phyloP scores from a whole-genome alignment of 23 red algal genomes.

The Pyropia yezoensis region DNA sequence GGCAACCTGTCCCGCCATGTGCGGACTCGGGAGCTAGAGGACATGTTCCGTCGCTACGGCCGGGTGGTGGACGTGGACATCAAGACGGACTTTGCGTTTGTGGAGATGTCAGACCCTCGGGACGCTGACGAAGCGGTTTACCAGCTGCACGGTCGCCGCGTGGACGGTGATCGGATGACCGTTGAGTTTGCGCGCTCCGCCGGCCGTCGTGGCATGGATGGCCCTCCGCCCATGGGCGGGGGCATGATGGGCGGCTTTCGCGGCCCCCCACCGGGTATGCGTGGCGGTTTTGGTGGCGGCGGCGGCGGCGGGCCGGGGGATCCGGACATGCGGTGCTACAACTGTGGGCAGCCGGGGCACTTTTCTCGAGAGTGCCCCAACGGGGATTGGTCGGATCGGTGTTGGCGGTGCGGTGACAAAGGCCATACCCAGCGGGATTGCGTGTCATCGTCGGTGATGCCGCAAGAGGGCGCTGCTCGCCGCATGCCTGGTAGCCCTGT shows the following conservation, averaged over 20 bases:
- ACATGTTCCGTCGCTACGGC: conserved; percentile 12
- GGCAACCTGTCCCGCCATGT: conserved; percentile 13
- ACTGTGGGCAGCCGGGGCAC: conserved; percentile 8
- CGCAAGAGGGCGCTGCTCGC: too few relatives aligned
- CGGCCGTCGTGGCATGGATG: too few relatives aligned
- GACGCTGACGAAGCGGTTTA: conserved; percentile 8
- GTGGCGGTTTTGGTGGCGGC: not conserved
- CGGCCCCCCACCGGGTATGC: too few relatives aligned
- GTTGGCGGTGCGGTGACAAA: conserved; percentile 11
- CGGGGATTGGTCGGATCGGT: conserved; percentile 16
- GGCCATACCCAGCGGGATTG: conserved; percentile 2
- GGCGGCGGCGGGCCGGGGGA: conserved; percentile 5
- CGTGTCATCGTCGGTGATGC: too few relatives aligned
- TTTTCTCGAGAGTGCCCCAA: conserved; percentile 14
- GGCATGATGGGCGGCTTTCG: too few relatives aligned
- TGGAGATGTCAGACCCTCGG: conserved; percentile 8
- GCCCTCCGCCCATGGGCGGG: too few relatives aligned
- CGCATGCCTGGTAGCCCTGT: too few relatives aligned
- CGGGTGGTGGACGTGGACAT: conserved; percentile 6
- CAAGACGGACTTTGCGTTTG: conserved; percentile 11
- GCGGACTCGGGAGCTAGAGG: conserved; percentile 7
- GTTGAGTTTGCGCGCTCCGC: conserved; percentile 8
- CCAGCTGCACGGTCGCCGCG: conserved; percentile 3
- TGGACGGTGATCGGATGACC: conserved; percentile 13
- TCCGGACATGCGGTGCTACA: conserved; percentile 7